Conservation (phyloP, 2,329 filamentous ascomycete genomes). For the Clarireedia homoeocarpa region DNA sequence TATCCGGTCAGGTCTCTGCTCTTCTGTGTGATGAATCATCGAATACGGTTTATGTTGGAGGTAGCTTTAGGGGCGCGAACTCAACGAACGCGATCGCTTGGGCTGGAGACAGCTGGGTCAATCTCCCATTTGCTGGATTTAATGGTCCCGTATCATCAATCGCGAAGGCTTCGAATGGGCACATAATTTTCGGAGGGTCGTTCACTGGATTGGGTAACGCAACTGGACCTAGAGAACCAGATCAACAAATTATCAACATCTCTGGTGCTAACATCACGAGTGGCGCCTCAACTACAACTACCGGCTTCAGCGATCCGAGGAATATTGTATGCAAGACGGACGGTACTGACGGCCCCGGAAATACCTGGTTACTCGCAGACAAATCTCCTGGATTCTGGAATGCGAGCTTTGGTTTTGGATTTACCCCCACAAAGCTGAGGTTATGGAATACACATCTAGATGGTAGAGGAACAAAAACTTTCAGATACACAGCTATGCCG, state of each 20-base stretch:
- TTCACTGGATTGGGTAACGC: conserved; percentile 86
- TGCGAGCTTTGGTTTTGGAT: conserved; percentile 75
- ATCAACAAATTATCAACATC: conserved; percentile 78
- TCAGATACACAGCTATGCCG: conserved; percentile 77
- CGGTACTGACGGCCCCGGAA: conserved; percentile 59
- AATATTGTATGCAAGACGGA: conserved; percentile 77
- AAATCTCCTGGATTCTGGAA: conserved; percentile 72
- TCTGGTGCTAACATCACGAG: conserved; percentile 67
- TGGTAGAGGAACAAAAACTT: conserved; percentile 80
- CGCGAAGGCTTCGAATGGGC: conserved; percentile 66
- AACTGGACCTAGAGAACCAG: conserved; percentile 53
- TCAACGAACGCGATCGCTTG: conserved; percentile 88
- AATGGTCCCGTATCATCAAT: conserved; percentile 90
- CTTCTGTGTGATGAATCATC: conserved; percentile 73
- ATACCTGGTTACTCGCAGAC: conserved; percentile 76
- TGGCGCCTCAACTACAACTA: conserved; percentile 50
- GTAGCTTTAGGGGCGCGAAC: conserved; percentile 70
- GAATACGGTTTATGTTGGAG: conserved; percentile 83
- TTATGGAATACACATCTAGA: conserved; percentile 82
- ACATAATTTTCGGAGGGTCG: conserved; percentile 84
- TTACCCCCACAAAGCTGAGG: conserved; percentile 77
- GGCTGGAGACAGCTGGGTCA: conserved; percentile 62
- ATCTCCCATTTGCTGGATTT: conserved; percentile 86
- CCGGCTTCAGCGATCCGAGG: conserved; percentile 65
- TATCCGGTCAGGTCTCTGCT: conserved; percentile 75